These are phyloP conservation scores for Leishmania arabica DNA, from an alignment of 208 protist species.

Conservation along the genomic window DNA sequence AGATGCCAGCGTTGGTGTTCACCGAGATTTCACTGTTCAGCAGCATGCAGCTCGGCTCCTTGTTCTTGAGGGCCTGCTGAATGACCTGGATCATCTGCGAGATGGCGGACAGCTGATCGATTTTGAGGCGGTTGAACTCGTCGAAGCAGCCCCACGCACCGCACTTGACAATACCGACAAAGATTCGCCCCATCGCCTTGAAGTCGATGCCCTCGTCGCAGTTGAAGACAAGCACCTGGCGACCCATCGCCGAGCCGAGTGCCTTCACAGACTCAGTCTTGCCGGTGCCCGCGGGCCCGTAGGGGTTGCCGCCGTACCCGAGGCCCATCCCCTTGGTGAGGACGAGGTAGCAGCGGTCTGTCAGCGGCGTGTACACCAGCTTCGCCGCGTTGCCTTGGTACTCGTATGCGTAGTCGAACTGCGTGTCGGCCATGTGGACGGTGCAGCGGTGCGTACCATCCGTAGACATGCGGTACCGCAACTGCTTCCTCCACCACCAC, in stretches of 20 bases:
- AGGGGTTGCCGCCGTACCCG: conserved; percentile 97
- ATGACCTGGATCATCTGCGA: conserved; percentile 96
- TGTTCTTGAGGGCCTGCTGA: conserved; percentile 89
- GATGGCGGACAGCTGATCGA: conserved; percentile 95
- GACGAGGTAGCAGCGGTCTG: conserved; percentile 96
- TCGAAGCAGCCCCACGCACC: conserved; percentile 96
- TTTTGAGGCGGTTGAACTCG: conserved; percentile 96
- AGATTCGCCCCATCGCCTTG: conserved; percentile 94
- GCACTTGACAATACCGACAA: conserved; percentile 94
- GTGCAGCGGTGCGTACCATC: conserved; percentile 59
- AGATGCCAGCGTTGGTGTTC: conserved; percentile 92
- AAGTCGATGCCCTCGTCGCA: conserved; percentile 96
- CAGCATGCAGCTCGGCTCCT: conserved; percentile 77
- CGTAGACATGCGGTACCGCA: conserved; percentile 91
- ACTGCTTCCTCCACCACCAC: conserved; percentile 98
- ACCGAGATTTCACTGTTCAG: conserved; percentile 75
- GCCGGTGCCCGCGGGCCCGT: conserved; percentile 97
- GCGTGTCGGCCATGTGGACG: conserved; percentile 93
- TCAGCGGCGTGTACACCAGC: conserved; percentile 94
- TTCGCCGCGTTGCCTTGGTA: conserved; percentile 95
- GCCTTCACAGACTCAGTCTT: conserved; percentile 98
- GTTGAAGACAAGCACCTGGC: conserved; percentile 96
- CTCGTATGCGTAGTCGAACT: conserved; percentile 96
- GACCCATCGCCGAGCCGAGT: conserved; percentile 90
- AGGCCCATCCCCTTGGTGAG: conserved; percentile 97